Base-by-base conservation (phyloP, 2,329 filamentous ascomycete species). In the Trichothecium roseum region DNA sequence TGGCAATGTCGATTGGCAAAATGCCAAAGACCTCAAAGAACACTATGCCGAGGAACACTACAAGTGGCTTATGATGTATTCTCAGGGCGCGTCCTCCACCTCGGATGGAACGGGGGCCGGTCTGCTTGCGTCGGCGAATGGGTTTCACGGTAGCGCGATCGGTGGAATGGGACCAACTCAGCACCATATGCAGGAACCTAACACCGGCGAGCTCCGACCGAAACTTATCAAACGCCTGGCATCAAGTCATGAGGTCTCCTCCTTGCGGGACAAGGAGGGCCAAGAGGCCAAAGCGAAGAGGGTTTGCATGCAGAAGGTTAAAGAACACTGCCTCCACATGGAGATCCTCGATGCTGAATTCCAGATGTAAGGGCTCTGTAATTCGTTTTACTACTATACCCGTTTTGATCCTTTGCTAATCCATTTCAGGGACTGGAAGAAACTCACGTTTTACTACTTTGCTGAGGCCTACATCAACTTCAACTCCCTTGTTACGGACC, bases 31-130 rank as follows among this genome's bases (percentile, higher is more conserved):
- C 32, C 64, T 87, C 45, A 94, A 95, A 56, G 85, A 93, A 48
- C 81, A 91, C 47, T 93, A 89, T 45, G 84, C 84, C 3, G 86
- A 95, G 54, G 87, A 96, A 54, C 91, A 98, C 56, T 95, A 94
- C 63, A 88, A 87, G 51, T 96, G 89, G 85, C 71, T 98, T 36
- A 94, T 96, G 83, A 91, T 96, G 84, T 98, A 95, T 57, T 94
- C 87, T 2, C 81, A 87, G 55, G 84, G 78, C 52, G 84, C 75
- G 7, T 72, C 72, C 26, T 72, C 68, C 16, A 71, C 68, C 16
- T 69, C 78, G 37, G 77, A 80, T 42, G 70, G 74, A 17, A 63
- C 71, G 6, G 37, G 72, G 26, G 69, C 72, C 35, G 77, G 80
- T 18, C 65, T 79, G 35, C 70, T 81, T 59, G 71, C 79, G 8